These are phyloP conservation scores for Dendrobium officinale DNA, from an alignment of 106 monocot genomes.

Conservation along the genomic window DNA sequence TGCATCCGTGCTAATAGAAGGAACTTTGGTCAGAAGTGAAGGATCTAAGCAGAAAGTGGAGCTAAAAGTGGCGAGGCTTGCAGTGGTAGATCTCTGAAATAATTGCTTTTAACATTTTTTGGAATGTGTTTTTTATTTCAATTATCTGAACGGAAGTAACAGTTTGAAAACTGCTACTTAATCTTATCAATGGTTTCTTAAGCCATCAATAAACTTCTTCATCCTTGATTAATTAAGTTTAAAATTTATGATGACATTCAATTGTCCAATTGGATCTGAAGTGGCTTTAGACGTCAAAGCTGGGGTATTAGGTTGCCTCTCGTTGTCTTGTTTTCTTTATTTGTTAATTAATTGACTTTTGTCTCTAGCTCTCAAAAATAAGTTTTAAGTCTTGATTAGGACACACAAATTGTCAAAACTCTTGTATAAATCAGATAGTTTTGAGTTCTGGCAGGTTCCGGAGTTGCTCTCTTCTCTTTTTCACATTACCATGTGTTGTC, in stretches of 20 bases:
- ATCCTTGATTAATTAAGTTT: not conserved
- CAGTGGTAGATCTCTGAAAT: constrained; percentile 38
- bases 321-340: not conserved
- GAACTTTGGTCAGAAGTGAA: constrained; percentile 75
- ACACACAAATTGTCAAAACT: not conserved
- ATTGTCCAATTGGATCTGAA: not conserved
- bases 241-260: not conserved
- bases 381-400: not conserved
- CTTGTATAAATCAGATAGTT: not conserved
- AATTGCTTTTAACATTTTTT: not conserved
- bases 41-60: constrained; percentile 95
- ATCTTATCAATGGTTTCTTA: not conserved
- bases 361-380: not conserved
- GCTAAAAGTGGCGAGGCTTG: constrained; percentile 64
- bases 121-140: not conserved
- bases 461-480: not conserved
- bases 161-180: not conserved
- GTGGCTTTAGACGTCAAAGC: not conserved
- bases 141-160: not conserved
- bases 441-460: not conserved
- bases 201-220: not conserved
- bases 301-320: not conserved
- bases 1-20: constrained; percentile 66
- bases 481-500: not conserved
- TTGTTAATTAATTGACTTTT: not conserved